phyloP scores from a whole-genome alignment of 179 eudicot genomes.

The Sideroxylon spinosum region DNA sequence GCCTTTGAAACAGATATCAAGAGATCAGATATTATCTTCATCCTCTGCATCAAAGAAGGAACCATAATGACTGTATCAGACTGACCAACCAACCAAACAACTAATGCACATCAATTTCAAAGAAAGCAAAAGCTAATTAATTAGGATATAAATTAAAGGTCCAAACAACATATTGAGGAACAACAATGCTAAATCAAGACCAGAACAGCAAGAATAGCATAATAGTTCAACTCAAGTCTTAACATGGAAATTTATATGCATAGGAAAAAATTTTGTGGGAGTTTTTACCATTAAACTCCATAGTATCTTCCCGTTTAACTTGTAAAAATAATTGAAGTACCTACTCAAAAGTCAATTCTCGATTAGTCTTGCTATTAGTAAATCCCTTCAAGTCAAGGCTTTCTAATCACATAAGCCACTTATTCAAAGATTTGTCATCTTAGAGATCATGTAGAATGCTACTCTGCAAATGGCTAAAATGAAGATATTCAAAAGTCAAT shows the following conservation, averaged over 20 bases:
- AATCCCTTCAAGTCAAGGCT: no score
- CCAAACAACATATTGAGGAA: background rate
- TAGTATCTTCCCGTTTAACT: background rate
- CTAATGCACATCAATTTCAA: conserved; percentile 10
- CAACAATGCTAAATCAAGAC: background rate
- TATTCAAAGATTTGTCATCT: no score
- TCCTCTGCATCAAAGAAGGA: conserved; percentile 40
- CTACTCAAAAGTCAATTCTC: background rate
- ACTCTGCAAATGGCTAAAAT: no score
- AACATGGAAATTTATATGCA: background rate
- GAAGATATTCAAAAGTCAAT: no score
- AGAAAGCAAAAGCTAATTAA: conserved; percentile 8
- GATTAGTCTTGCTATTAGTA: background rate
- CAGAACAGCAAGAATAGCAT: background rate
- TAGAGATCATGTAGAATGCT: no score
- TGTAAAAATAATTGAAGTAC: background rate
- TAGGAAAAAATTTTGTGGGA: background rate
- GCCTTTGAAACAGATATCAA: conserved; percentile 94
- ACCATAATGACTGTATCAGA: background rate
- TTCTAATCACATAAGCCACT: no score
- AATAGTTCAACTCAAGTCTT: background rate
- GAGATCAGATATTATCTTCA: conserved; percentile 53
- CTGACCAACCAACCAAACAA: conserved; percentile 1
- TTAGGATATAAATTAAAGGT: background rate
- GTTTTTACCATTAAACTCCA: background rate